Conservation (phyloP, 2,329 filamentous ascomycete species). For the Ophiostoma quercus region DNA sequence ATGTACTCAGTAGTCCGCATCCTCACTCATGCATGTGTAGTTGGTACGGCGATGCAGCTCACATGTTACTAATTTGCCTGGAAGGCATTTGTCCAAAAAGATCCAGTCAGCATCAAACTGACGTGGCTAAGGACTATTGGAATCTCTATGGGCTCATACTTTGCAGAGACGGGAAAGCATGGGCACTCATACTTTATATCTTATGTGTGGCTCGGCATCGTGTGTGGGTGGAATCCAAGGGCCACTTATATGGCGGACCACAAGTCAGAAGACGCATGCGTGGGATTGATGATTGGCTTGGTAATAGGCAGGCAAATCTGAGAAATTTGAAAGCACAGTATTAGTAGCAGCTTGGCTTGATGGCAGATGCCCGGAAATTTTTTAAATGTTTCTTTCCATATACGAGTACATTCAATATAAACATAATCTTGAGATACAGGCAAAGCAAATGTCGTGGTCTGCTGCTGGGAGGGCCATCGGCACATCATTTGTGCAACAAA, state of each 20-base stretch:
- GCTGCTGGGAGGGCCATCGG: background rate
- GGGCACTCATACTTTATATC: no score
- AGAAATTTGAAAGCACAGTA: background rate
- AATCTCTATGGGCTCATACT: background rate
- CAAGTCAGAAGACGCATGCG: conserved; percentile 1
- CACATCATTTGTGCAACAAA: background rate
- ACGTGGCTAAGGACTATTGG: background rate
- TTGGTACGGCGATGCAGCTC: background rate
- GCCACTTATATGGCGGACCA: background rate
- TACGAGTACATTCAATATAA: no score
- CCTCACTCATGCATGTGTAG: background rate
- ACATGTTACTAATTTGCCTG: background rate
- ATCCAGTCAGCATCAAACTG: background rate
- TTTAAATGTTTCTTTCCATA: background rate
- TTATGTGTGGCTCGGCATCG: background rate
- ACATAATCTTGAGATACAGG: background rate
- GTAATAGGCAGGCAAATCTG: background rate
- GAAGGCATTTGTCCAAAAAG: background rate
- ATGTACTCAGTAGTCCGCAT: background rate
- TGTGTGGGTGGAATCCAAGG: background rate
- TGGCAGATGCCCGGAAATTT: background rate
- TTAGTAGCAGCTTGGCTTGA: background rate
- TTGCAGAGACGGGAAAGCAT: background rate
- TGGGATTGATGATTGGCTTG: background rate
- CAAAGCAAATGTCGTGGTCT: background rate